Percentiles rank a stretch among this genome's conserved stretches.
These are phyloP conservation scores for Daedaleopsis nitida DNA, from an alignment of 768 basidiomycete species.

Conservation along the genomic window DNA sequence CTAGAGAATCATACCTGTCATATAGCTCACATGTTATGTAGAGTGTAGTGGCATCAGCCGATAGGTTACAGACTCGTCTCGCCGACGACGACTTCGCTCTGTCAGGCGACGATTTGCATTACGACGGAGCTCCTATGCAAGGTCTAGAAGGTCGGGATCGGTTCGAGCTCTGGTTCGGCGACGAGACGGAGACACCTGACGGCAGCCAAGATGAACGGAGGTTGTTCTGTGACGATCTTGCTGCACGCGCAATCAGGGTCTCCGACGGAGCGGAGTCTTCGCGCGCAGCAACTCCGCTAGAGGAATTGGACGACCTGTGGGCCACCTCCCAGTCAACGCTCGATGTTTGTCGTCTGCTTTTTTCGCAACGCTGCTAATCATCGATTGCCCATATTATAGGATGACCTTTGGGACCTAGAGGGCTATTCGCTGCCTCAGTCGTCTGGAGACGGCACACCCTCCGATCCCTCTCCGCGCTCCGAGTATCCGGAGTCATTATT, in stretches of 20 bases:
- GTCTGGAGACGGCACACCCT: background rate
- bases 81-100: constrained; percentile 6
- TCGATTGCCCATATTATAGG: background rate
- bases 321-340: constrained; percentile 16
- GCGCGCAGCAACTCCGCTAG: background rate
- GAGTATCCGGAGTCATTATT: constrained; percentile 1
- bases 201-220: constrained; percentile 4
- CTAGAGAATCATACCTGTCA: no score
- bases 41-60: background rate
- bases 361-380: background rate
- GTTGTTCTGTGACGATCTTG: constrained; percentile 1
- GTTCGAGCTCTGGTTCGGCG: constrained; percentile 10
- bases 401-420: constrained; percentile 4
- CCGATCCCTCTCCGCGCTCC: constrained; percentile 3
- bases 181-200: background rate
- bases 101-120: background rate
- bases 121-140: background rate
- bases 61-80: background rate
- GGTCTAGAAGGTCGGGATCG: constrained; percentile 2
- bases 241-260: background rate
- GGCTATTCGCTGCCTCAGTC: background rate
- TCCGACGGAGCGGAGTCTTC: constrained; percentile 2
- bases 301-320: constrained; percentile 13
- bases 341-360: constrained; percentile 5
- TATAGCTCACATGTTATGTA: background rate